Base-by-base conservation (phyloP, 2,329 filamentous ascomycete genomes). In the Xylariales sp. region DNA sequence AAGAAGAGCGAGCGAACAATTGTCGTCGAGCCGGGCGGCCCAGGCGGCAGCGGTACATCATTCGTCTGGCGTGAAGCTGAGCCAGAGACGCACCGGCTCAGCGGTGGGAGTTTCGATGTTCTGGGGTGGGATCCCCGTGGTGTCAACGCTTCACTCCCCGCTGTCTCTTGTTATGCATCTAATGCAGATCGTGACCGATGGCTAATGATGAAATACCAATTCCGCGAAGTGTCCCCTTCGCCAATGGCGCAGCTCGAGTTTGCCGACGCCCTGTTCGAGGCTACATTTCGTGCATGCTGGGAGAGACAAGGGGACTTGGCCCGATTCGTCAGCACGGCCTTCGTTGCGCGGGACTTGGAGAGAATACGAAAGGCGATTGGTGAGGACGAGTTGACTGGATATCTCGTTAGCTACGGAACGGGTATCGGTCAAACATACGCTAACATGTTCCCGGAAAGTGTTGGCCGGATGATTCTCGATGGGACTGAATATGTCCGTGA, bases 121-220 rank as follows among this genome's bases (percentile, higher is more conserved):
- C 52, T 77, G 11, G 70, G 71, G n/a, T 76, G 70, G 65, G 73
- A 77, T 38, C 73, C 73, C n/a, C 65, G 73, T 3, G 73, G 73
- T 2, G 69, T 76, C 40, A 75, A 75, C 48, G 52, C 59, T 1
- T 68, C 71, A 1, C 63, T 63, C 5, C 73, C 73, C 0, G 52
- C 63, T 4, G 51, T 70, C 2, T 54, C 68, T 2, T 76, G 73
- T 55, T 75, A 66, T 38, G 66, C 70, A 4, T 57, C 65, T 40
- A 58, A 71, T 31, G 66, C 63, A 7, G 59, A 69, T 48, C 62
- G 71, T 2, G 69, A 73, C 44, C 67, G 62, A 40, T 76, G 71
- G 71, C 57, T 57, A 10, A 54, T 70, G 29, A 43, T 65, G n/a
- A 54, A 57, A 10, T 51, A 49, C 2, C 62, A 65, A 46, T 69